phyloP scores from a whole-genome alignment of 768 basidiomycete genomes.

The Ramaria sp. region DNA sequence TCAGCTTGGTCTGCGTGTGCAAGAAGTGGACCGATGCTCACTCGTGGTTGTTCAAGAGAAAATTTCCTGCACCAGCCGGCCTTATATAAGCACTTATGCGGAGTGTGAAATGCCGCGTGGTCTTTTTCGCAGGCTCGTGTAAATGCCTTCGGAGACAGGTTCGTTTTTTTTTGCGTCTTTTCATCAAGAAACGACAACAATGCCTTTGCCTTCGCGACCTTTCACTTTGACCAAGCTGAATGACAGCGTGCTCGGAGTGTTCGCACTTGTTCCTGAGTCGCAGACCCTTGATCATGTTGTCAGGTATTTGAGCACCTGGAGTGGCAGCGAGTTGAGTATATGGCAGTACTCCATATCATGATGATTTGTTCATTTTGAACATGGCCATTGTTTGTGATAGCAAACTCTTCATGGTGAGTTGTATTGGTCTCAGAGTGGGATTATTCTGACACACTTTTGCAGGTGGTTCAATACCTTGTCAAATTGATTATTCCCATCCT shows the following conservation, averaged over 20 bases:
- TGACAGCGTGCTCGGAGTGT: constrained; percentile 55
- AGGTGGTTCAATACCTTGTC: constrained; percentile 67
- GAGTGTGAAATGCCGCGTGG: background rate
- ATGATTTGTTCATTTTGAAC: background rate
- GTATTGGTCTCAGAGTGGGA: background rate
- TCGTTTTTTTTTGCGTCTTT: too few relatives aligned
- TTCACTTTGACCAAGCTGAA: constrained; percentile 41
- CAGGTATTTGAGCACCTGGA: constrained; percentile 73
- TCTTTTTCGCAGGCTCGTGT: background rate
- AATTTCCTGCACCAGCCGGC: background rate
- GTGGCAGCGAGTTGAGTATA: constrained; percentile 70
- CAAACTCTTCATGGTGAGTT: constrained; percentile 62
- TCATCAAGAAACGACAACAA: constrained; percentile 16
- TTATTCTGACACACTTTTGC: background rate
- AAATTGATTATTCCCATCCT: constrained; percentile 63
- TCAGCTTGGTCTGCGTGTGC: background rate
- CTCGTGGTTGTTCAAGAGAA: constrained; percentile 46
- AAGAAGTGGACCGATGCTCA: constrained; percentile 3
- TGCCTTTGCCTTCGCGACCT: constrained; percentile 42
- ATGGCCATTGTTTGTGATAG: constrained; percentile 24
- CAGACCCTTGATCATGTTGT: constrained; percentile 62
- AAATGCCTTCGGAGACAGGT: background rate
- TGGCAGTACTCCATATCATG: constrained; percentile 8
- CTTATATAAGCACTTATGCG: constrained; percentile 14
- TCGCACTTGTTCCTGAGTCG: constrained; percentile 46